Evolutionary conservation across 73 alveolate genomes (phyloP).

Genomic region (Tetrahymena thermophila): DNA sequence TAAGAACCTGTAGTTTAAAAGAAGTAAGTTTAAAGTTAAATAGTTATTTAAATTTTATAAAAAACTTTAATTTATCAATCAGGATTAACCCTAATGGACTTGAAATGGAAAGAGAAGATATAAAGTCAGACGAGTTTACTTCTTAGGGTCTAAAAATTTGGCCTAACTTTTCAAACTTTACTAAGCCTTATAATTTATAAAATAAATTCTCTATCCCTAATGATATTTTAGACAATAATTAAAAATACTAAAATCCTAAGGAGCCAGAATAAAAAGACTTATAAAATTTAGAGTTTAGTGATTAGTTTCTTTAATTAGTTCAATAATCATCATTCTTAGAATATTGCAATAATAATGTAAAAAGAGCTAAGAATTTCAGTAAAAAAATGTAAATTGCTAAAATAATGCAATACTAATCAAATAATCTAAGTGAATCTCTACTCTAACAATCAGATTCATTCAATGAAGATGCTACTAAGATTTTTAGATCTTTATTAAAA

Average conservation of each 20-base stretch:
- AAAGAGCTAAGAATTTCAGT: not conserved
- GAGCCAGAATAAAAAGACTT: not conserved
- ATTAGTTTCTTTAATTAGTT: not conserved
- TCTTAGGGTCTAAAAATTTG: not conserved
- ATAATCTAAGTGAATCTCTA: not conserved
- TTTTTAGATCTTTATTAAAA: not conserved
- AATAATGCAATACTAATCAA: not conserved
- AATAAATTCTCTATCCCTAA: not conserved
- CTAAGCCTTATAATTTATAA: not conserved
- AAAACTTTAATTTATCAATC: not conserved
- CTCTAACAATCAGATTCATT: not conserved
- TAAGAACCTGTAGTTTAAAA: not conserved
- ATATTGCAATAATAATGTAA: not conserved
- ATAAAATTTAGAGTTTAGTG: not conserved
- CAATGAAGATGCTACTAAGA: not conserved
- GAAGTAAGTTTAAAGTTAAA: not conserved
- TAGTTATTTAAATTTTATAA: not conserved
- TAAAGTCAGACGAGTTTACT: not conserved
- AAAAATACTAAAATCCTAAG: not conserved
- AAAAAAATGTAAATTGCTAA: not conserved
- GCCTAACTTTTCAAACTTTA: not conserved
- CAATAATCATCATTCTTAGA: not conserved
- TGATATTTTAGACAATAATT: not conserved
- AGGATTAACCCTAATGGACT: not conserved
- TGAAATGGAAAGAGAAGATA: not conserved